Evolutionary conservation across 2,329 filamentous ascomycete species (phyloP), one percentile per base, ranked within the genome.

Genomic region (Microdochium nivale): DNA sequence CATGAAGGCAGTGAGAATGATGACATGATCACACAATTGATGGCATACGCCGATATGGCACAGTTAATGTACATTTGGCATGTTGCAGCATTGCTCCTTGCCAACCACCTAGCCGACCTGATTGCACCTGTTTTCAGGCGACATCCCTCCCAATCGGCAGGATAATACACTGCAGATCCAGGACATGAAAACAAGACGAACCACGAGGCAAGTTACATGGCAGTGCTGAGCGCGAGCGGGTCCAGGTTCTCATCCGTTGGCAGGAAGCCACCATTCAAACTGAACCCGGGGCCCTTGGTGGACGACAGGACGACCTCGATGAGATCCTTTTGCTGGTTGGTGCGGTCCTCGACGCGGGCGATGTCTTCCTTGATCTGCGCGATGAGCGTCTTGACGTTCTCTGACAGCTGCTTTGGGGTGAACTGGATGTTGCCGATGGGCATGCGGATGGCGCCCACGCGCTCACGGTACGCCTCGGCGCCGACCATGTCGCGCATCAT

Each of bases 381-480:
- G 62, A 97, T 76, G 55, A 96, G 82, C 24, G 82, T 75, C 70
- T 85, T 87, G 67, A 99, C 79, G 66, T 99, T 99, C 57, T 82
- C 82, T 65, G 86, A 81, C 71, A 99, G 71, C 78, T 94, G 83
- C 61, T 94, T 84, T 2, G 94, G 90, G 7, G 89, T 88, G 71
- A 95, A 95, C 1, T 82, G 87, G 64, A 99, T 70, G 71, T 96
- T 90, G 4, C 92, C 94, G 55, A 99, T 81, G n/a, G 90, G 86
- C 77, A 97, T 81, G 54, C 91, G 79, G 51, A 99, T 81, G 27
- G 94, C 88, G 16, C 90, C 94, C 58, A 84, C 70, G 59, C 86
- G 80, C 74, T 99, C 94, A 65, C 90, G 83, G 72, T 96, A 99
- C 59, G 91, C 84, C 50, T 85, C 88, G 51, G 85, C 89, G 55